These are phyloP conservation scores for Themeda triandra DNA, from an alignment of 176 grass and related monocot species.

Conservation along the genomic window DNA sequence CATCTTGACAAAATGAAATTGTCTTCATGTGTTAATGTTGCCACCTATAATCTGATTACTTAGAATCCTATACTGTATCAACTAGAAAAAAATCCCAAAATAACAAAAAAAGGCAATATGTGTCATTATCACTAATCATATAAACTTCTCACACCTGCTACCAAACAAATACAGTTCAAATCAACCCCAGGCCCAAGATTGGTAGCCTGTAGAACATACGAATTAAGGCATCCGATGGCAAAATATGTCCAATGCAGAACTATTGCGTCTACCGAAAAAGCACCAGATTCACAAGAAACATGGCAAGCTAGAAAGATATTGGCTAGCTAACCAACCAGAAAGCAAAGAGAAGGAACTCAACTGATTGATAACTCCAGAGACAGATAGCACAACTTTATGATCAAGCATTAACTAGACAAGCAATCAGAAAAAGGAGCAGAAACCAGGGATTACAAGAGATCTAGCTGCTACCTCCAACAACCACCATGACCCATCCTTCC, in stretches of 20 bases:
- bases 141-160: not conserved
- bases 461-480: constrained; percentile 20
- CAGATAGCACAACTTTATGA: constrained; percentile 13
- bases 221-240: not conserved
- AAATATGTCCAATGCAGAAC: not conserved
- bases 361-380: not conserved
- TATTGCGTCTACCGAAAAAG: not conserved
- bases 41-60: not conserved
- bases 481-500: constrained; percentile 2
- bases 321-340: constrained; percentile 28
- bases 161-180: constrained; percentile 21
- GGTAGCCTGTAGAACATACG: constrained; percentile 8
- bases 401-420: constrained; percentile 9
- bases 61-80: not conserved
- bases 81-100: not conserved
- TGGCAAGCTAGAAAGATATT: not conserved
- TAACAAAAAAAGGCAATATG: not conserved
- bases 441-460: constrained; percentile 7
- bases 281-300: not conserved
- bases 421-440: not conserved
- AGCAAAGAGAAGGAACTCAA: constrained; percentile 21
- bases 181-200: not conserved
- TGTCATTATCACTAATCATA: not conserved
- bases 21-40: constrained; percentile 15
- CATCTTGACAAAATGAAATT: constrained; percentile 9